Conservation (phyloP, 176 grass and related monocot genomes). For the Carex scoparia region DNA sequence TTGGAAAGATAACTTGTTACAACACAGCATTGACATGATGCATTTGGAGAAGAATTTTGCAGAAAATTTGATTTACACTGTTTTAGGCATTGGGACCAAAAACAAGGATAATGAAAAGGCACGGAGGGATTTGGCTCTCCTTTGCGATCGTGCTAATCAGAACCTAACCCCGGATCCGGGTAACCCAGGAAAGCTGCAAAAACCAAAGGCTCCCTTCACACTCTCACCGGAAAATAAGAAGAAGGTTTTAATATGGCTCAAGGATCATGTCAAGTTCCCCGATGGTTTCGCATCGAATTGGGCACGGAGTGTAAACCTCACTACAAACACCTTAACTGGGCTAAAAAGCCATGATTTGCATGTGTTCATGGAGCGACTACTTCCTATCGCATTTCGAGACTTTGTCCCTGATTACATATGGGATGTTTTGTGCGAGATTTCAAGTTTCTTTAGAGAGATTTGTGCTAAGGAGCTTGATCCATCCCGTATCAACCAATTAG, state of each 20-base stretch:
- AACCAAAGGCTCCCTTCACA: neutral
- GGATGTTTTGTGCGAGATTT: no score
- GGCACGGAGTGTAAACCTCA: neutral
- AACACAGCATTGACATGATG: slow-evolving; percentile 20
- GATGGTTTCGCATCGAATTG: slow-evolving; percentile 24
- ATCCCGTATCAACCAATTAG: neutral
- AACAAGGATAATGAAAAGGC: neutral
- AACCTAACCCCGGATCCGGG: no score
- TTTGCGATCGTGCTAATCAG: neutral
- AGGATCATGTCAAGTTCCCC: neutral
- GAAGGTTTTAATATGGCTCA: slow-evolving; percentile 10
- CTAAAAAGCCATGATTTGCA: slow-evolving; percentile 11
- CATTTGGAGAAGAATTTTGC: slow-evolving; percentile 23
- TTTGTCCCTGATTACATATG: no score
- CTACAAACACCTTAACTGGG: neutral
- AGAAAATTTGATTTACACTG: neutral
- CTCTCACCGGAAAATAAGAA: neutral
- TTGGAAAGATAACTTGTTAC: neutral
- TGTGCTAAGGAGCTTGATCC: neutral
- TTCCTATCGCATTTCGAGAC: no score
- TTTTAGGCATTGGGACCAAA: neutral
- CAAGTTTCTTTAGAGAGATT: no score
- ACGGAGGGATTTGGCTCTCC: neutral
- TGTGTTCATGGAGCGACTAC: no score
- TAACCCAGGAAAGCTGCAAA: neutral